Base-by-base conservation (phyloP, 169 alveolate genomes). In the Babesia divergens region DNA sequence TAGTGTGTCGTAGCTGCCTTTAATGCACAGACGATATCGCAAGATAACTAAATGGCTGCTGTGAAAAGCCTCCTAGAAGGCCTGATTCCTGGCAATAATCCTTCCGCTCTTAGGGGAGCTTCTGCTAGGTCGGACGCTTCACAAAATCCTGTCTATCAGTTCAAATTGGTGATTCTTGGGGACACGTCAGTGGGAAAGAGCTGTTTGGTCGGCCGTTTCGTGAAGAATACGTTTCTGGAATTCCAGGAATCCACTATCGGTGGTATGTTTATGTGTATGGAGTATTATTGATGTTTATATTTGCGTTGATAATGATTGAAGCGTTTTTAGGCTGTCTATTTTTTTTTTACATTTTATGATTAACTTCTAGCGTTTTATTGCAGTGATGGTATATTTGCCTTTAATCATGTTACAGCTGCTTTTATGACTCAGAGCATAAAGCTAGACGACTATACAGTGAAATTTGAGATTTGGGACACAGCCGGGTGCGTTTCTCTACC, bases 161-260 rank as follows among this genome's bases (percentile, higher is more conserved):
- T 59, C 49, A 79, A 79, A 37, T 46, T 79, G 42, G 95, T 92
- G 24, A 62, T 93, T 53, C 49, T 91, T 53, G 98, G 98, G 34
- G 98, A 94, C 79, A 90, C 98, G 35, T 91, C 95, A 2, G 98
- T 94, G 32, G 98, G 98, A 3, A 94, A 94, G 80, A 91, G 96
- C 32, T 86, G 97, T 40, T 72, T 94, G 32, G 91, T 92, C 42
- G 91, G 86, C 38, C 76, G 96, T 54, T 92, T 88, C 59, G 93
- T 92, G 1, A 91, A 89, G 51, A 93, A 90, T 44, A 86, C 80
- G 52, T 94, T 94, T 69, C 80, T 89, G 62, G 94, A 91, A 66
- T 90, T 84, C 75, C 92, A 88, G 70, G 92, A 92, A 53, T 92
- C 98, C 18, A 94, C 98, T n/a, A 91, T 92, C 53, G 97, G 97